Conservation (phyloP, 208 protist genomes). For the Angomonas deanei region DNA sequence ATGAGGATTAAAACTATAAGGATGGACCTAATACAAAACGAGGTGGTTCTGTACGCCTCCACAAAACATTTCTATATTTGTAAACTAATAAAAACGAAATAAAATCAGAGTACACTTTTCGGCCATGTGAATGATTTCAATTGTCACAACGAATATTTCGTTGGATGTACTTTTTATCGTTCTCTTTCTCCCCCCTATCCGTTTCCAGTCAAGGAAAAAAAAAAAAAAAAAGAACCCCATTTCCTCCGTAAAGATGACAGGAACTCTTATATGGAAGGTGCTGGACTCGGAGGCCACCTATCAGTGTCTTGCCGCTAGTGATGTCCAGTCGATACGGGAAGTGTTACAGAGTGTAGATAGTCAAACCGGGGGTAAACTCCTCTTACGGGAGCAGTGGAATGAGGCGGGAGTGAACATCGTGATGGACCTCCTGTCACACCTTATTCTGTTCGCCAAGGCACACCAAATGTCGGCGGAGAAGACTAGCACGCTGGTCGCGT, state of each 20-base stretch:
- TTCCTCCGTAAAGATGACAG: not conserved
- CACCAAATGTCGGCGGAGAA: constrained; percentile 64
- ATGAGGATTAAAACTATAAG: too few species aligned
- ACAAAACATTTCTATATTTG: too few species aligned
- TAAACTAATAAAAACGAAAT: too few species aligned
- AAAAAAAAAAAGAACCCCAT: constrained; percentile 27
- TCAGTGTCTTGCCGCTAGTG: constrained; percentile 38
- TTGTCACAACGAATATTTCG: too few species aligned
- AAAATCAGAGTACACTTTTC: too few species aligned
- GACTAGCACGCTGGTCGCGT: constrained; percentile 71
- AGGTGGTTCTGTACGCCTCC: too few species aligned
- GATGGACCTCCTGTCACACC: constrained; percentile 74
- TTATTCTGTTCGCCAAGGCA: constrained; percentile 73
- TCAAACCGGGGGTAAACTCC: constrained; percentile 18
- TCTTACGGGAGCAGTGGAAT: constrained; percentile 7
- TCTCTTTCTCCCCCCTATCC: not conserved
- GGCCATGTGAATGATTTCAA: too few species aligned
- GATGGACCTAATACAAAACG: too few species aligned
- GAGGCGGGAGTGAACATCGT: constrained; percentile 48
- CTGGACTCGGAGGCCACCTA: constrained; percentile 45
- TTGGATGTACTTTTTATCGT: not conserved
- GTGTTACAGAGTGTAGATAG: constrained; percentile 36
- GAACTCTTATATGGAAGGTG: constrained; percentile 57
- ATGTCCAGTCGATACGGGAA: constrained; percentile 41
- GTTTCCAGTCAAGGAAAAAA: not conserved